Evolutionary conservation across 805 yeast genomes (phyloP), one percentile per base, ranked within the genome.

Genomic region (Tetrapisispora arboricola): DNA sequence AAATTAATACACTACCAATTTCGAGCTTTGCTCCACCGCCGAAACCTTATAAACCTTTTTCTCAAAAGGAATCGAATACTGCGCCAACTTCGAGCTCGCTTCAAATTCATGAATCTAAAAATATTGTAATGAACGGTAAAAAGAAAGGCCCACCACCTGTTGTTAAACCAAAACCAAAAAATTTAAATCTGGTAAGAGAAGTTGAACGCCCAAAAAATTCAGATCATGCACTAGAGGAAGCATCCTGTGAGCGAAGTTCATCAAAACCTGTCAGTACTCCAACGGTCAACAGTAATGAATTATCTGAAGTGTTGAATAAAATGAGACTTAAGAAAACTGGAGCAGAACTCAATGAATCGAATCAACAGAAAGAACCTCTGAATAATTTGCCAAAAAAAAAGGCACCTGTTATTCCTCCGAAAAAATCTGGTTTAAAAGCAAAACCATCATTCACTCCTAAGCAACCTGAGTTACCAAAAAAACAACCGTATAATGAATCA

Each of bases 1-100:
- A 36, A 10, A 28, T n/a, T n/a, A n/a, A n/a, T n/a, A n/a, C n/a
- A n/a, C n/a, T 36, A 13, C 39, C 34, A 6, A 16, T 36, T 8
- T 29, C 33, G 3, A 29, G 33, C 46, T 55, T 48, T 13, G 55
- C 60, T 18, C 64, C 67, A 8, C 67, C 67, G 8, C 66, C 66
- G 41, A 50, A 43, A n/a, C 65, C 56, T 15, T 49, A 43, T 32
- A 46, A 44, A 35, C 44, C 28, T 9, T n/a, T n/a, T n/a, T n/a
- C n/a, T n/a, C n/a, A n/a, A n/a, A n/a, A n/a, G n/a, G n/a, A n/a
- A n/a, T n/a, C n/a, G n/a, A n/a, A n/a, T n/a, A n/a, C n/a, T n/a
- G n/a, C n/a, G n/a, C 19, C 45, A 21, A 15, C 38, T n/a, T 24
- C 31, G n/a, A n/a, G n/a, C n/a, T n/a, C n/a, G n/a, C n/a, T n/a